These are phyloP conservation scores for Macrolepiota albuminosa DNA, from an alignment of 768 basidiomycete genomes.

Conservation along the genomic window DNA sequence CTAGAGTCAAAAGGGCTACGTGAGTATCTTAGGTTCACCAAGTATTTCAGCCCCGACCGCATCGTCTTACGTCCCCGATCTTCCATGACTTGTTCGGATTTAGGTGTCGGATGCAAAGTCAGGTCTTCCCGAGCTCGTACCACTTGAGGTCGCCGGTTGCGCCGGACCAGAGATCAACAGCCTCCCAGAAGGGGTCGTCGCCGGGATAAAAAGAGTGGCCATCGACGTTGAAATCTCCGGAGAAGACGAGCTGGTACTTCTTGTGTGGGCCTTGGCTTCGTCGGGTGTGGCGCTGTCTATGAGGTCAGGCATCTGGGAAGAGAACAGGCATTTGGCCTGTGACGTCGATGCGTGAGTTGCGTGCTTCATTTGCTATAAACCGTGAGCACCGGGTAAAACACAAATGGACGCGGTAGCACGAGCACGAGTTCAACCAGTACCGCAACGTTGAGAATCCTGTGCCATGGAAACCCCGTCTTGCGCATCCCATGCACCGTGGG, in stretches of 20 bases:
- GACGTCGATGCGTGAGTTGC: constrained; percentile 43
- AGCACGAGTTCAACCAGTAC: constrained; percentile 59
- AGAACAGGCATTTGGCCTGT: constrained; percentile 61
- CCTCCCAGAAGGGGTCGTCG: constrained; percentile 34
- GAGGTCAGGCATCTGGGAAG: constrained; percentile 50
- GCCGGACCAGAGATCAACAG: constrained; percentile 69
- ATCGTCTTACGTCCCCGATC: too few species aligned
- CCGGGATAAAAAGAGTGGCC: too few species aligned
- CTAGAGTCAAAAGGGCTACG: too few species aligned
- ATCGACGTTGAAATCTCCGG: too few species aligned
- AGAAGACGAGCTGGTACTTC: constrained; percentile 39
- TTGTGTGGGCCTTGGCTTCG: constrained; percentile 49
- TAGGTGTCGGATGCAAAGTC: too few species aligned
- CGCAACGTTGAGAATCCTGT: constrained; percentile 58
- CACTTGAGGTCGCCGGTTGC: constrained; percentile 68
- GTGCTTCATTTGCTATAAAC: constrained; percentile 37
- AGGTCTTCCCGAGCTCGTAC: too few species aligned
- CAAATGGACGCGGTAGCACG: constrained; percentile 68
- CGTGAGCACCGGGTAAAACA: constrained; percentile 69
- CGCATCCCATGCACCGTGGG: constrained; percentile 31
- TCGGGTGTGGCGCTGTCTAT: constrained; percentile 72
- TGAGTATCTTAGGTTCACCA: too few species aligned
- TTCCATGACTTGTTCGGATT: too few species aligned
- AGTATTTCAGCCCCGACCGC: too few species aligned
- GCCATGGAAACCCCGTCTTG: constrained; percentile 36